A percentile compares a stretch with the other conserved stretches of the same genome.
Conservation (phyloP, 1,139 yeast species). For the Pichia cactophila region DNA sequence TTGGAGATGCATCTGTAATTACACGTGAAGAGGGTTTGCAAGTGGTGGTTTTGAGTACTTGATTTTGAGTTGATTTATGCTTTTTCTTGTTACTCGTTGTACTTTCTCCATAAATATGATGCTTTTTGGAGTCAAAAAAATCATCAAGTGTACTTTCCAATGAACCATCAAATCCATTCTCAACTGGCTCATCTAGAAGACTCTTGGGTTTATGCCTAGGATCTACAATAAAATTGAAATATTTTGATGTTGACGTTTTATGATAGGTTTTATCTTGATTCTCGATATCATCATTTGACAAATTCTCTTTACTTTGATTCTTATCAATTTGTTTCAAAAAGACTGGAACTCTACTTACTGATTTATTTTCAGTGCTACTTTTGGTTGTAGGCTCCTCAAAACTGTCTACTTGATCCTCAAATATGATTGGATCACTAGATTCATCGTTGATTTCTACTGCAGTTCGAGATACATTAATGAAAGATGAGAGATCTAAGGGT, state of each 20-base stretch:
- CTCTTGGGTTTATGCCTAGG: neutral
- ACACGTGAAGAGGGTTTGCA: neutral
- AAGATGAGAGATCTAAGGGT: slow-evolving; percentile 4
- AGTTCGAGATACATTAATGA: neutral
- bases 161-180: slow-evolving; percentile 7
- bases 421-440: neutral
- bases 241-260: neutral
- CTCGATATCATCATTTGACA: neutral
- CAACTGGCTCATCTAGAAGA: slow-evolving; percentile 6
- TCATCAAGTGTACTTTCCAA: slow-evolving; percentile 10
- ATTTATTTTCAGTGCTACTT: neutral
- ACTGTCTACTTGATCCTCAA: neutral
- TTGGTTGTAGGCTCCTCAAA: neutral
- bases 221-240: neutral
- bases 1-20: neutral
- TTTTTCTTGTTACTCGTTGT: neutral
- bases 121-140: neutral
- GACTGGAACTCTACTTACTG: neutral
- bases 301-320: neutral
- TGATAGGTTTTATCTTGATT: neutral
- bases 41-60: neutral
- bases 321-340: neutral
- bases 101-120: neutral
- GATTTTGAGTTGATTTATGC: neutral
- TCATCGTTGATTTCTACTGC: neutral